Percentiles rank a stretch among this genome's conserved stretches.
These are phyloP conservation scores for Nothophoma quercina DNA, from an alignment of 2,329 filamentous ascomycete genomes.

Conservation along the genomic window DNA sequence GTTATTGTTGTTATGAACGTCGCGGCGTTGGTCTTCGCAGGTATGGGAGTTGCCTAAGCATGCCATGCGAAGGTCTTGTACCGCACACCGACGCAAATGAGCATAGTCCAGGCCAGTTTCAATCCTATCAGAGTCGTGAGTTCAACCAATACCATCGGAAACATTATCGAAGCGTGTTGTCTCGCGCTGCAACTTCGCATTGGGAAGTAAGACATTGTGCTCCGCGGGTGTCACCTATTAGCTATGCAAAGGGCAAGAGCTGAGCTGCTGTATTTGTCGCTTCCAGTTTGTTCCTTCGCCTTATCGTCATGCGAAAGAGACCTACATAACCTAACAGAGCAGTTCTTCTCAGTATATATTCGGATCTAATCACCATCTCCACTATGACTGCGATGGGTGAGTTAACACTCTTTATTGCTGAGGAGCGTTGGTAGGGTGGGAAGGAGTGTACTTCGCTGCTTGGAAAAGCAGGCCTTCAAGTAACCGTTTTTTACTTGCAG, in stretches of 20 bases:
- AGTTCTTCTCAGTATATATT: no score
- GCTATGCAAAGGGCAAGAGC: neutral
- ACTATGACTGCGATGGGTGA: neutral
- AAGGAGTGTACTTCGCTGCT: no score
- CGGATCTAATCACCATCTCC: no score
- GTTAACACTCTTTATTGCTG: neutral
- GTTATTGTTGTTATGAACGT: conserved; percentile 81
- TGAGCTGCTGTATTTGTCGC: neutral
- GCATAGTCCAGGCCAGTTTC: neutral
- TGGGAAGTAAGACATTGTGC: neutral
- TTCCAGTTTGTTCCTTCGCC: neutral
- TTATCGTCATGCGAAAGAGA: neutral
- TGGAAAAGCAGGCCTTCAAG: no score
- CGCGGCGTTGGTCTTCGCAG: conserved; percentile 70
- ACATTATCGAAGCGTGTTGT: neutral
- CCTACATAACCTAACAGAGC: no score
- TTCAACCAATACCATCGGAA: neutral
- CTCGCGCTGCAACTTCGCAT: neutral
- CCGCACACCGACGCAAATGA: neutral
- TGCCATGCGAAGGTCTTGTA: neutral
- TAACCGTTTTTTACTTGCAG: no score
- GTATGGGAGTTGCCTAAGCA: conserved; percentile 56
- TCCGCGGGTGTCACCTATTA: neutral
- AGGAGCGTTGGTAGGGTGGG: neutral
- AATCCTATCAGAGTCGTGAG: no score